These are phyloP conservation scores for Pythium guiyangense DNA, from an alignment of 352 stramenopile genomes.

Conservation along the genomic window DNA sequence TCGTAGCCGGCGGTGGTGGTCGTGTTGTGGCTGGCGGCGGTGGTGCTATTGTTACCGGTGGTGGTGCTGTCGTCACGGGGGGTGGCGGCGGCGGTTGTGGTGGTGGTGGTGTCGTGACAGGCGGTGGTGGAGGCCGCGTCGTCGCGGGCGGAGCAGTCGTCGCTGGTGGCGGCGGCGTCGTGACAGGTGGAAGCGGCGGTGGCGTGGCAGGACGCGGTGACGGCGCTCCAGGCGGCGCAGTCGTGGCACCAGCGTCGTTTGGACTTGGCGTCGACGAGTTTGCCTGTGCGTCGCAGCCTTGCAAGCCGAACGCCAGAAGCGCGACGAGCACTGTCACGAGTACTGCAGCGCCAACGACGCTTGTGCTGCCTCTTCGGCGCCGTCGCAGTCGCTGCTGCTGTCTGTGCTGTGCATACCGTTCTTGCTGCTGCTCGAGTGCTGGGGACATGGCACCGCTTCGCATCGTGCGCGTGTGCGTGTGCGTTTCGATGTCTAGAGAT, in stretches of 20 bases:
- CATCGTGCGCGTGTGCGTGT: not conserved
- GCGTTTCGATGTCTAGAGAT: too few relatives aligned
- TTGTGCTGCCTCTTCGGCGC: not conserved
- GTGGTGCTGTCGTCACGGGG: constrained; percentile 4
- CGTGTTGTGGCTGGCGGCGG: constrained; percentile 5
- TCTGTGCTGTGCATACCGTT: not conserved
- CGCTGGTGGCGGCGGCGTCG: not conserved
- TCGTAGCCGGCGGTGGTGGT: constrained; percentile 12
- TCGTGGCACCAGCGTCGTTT: not conserved
- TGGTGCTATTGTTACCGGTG: constrained; percentile 14
- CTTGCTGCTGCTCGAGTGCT: not conserved
- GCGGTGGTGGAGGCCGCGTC: too few relatives aligned
- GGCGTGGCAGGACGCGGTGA: not conserved
- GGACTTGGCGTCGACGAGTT: not conserved
- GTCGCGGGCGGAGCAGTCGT: constrained; percentile 5
- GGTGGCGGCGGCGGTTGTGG: too few relatives aligned
- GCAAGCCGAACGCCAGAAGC: not conserved
- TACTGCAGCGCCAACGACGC: not conserved
- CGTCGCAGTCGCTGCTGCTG: not conserved
- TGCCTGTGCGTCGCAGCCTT: not conserved
- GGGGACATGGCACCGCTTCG: too few relatives aligned
- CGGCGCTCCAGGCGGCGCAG: too few relatives aligned
- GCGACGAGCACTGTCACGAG: not conserved
- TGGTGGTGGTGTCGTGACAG: too few relatives aligned
- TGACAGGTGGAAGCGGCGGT: constrained; percentile 6